Evolutionary conservation across 176 grass and related monocot species (phyloP), one percentile per base, ranked within the genome.

Genomic region (Musa itinerans): DNA sequence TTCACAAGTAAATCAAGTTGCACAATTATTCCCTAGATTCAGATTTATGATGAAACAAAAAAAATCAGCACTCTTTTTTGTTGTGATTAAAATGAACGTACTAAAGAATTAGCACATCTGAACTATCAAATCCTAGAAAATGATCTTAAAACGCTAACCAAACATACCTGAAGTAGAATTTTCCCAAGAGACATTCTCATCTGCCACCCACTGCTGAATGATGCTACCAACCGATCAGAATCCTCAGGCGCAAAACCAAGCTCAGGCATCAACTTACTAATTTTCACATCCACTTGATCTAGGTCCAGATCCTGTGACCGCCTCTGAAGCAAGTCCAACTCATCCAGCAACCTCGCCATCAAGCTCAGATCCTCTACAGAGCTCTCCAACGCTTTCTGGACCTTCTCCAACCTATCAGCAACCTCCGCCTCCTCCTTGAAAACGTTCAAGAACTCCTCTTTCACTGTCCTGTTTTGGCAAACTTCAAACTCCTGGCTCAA

Each of bases 101-200:
- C 34, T 43, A n/a, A 7, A n/a, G 16, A 7, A 51, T 25, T n/a
- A 52, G 1, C 50, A 50, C 7, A 70, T 8, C 21, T 1, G 14
- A 19, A 48, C 14, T 2, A 26, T 12, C 0, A 10, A 13, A 3
- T 26, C 3, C 2, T 0, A 65, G 63, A 24, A 24, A 65, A 10
- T 65, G 22, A 15, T 26, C 26, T 27, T 26, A 26, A 43, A 13
- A 65, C 11, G 63, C 24, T 65, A 50, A 43, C 3, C 4, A 43
- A 74, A 9, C 25, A 73, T 84, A 91, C 90, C 90, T 99, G 95
- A 89, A 99, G 95, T 78, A 99, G 86, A 74, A 99, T 93, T 79
- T 99, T 99, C 54, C 95, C 95, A 1, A 99, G 90, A 25, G 95
- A 99, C 81, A 99, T 94, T 81, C 95, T 91, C 95, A 99, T 99